These are phyloP conservation scores for Colletotrichum sp. DNA, from an alignment of 2,329 filamentous ascomycete genomes.

Conservation along the genomic window DNA sequence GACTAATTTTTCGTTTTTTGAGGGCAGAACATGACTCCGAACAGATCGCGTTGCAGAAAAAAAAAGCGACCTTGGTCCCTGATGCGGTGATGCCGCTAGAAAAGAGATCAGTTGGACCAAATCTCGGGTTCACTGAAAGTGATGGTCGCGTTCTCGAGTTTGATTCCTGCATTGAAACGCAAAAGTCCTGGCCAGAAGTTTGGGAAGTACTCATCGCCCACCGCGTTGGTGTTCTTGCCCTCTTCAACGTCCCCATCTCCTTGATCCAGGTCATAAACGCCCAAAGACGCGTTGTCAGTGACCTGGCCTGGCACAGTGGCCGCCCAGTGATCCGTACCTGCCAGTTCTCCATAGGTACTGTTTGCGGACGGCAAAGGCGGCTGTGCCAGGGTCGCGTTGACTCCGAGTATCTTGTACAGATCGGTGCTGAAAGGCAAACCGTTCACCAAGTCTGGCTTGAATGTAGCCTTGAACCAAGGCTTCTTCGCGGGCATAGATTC, in stretches of 20 bases:
- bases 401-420: conserved; percentile 43
- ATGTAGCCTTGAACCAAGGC: conserved; percentile 51
- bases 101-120: not conserved
- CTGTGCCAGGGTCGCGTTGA: conserved; percentile 47
- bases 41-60: not conserved
- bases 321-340: conserved; percentile 51
- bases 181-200: conserved; percentile 7
- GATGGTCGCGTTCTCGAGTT: not conserved
- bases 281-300: not conserved
- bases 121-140: not conserved
- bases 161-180: not conserved
- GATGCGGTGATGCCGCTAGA: not conserved
- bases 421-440: conserved; percentile 47
- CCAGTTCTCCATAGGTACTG: conserved; percentile 43
- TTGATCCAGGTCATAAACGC: not conserved
- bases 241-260: not conserved
- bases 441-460: conserved; percentile 44
- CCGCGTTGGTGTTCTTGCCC: not conserved
- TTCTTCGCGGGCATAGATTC: conserved; percentile 35
- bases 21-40: not conserved
- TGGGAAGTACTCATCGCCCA: conserved; percentile 6
- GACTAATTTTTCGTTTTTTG: not conserved
- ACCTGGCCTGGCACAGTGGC: conserved; percentile 32
- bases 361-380: conserved; percentile 49
- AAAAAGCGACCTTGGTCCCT: not conserved